Conservation (phyloP, 306 rosid species). For the Inga oerstediana region DNA sequence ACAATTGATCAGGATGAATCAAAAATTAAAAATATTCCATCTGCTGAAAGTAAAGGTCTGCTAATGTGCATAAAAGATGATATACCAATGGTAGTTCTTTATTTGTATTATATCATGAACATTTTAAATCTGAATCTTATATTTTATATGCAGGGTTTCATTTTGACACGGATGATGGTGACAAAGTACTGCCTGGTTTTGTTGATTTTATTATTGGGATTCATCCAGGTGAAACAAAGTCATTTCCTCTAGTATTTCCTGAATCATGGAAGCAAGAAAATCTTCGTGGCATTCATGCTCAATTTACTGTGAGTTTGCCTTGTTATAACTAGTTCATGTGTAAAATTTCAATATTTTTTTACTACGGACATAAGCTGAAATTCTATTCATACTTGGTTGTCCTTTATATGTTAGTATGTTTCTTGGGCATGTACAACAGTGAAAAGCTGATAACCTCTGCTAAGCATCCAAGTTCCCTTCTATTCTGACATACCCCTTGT, state of each 20-base stretch:
- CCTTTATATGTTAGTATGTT: slow-evolving; percentile 20
- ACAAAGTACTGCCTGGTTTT: slow-evolving; percentile 75
- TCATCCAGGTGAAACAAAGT: slow-evolving; percentile 71
- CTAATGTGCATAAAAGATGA: slow-evolving; percentile 33
- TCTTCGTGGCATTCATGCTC: slow-evolving; percentile 84
- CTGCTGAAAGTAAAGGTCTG: slow-evolving; percentile 93
- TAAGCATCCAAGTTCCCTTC: background rate
- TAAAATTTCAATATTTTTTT: background rate
- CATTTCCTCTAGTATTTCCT: slow-evolving; percentile 88
- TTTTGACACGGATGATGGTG: slow-evolving; percentile 88
- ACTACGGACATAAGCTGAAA: background rate
- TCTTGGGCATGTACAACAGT: background rate
- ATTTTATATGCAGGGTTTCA: slow-evolving; percentile 63
- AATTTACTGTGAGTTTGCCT: slow-evolving; percentile 73
- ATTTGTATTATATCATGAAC: slow-evolving; percentile 19
- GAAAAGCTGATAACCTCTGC: background rate
- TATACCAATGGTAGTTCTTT: background rate
- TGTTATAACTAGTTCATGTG: background rate
- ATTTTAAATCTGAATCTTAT: slow-evolving; percentile 34
- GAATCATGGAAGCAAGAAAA: slow-evolving; percentile 89
- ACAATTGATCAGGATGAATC: slow-evolving; percentile 74
- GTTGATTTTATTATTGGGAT: slow-evolving; percentile 78
- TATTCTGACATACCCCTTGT: background rate
- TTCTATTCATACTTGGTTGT: background rate
- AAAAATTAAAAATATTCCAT: slow-evolving; percentile 68